phyloP scores from a whole-genome alignment of 129 eudicot genomes.

The Flaveria trinervia region DNA sequence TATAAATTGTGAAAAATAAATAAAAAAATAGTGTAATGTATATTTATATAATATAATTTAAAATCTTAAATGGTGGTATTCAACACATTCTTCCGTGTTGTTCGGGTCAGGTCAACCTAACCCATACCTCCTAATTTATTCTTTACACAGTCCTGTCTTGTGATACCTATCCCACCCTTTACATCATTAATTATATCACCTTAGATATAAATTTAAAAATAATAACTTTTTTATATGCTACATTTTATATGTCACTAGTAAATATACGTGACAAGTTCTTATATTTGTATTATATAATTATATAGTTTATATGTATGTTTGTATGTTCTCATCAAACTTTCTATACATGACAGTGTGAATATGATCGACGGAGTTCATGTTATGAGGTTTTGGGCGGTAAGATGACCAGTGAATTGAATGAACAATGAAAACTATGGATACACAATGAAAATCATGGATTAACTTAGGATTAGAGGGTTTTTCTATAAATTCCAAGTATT shows the following conservation, averaged over 20 bases:
- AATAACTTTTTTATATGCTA: not conserved
- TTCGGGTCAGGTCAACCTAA: constrained; percentile 36
- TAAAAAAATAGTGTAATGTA: not conserved
- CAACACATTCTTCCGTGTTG: constrained; percentile 44
- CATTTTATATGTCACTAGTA: too few species aligned
- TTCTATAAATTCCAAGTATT: too few species aligned
- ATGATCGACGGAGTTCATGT: too few species aligned
- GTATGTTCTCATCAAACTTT: not conserved
- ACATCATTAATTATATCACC: not conserved
- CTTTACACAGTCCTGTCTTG: constrained; percentile 24
- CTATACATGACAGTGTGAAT: too few species aligned
- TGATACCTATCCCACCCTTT: constrained; percentile 7
- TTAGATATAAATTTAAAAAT: not conserved
- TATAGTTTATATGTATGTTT: not conserved
- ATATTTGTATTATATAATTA: not conserved
- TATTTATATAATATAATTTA: not conserved
- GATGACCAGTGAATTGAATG: too few species aligned
- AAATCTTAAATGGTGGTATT: constrained; percentile 23
- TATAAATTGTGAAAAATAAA: not conserved
- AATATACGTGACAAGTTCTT: not conserved
- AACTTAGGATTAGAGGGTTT: too few species aligned
- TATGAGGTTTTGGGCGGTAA: too few species aligned
- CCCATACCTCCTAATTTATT: constrained; percentile 34
- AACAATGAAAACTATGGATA: too few species aligned
- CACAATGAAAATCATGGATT: too few species aligned